Conservation (phyloP, 805 yeast species). For the Zygotorulaspora sp. region DNA sequence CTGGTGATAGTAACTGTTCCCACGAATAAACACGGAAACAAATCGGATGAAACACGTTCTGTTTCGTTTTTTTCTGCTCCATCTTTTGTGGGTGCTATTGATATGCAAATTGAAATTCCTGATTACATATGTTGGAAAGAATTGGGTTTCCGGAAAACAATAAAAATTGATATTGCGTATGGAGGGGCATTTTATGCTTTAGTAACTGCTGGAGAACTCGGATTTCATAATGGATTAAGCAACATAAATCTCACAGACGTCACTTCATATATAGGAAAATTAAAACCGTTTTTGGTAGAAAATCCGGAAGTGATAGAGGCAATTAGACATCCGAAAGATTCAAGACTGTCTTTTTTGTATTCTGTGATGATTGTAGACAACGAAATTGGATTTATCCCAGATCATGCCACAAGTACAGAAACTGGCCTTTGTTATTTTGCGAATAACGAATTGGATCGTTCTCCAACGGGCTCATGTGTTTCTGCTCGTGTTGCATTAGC, state of each 20-base stretch:
- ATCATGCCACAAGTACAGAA: background rate
- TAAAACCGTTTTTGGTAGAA: background rate
- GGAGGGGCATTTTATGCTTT: conserved; percentile 3
- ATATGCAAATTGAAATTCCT: conserved; percentile 1
- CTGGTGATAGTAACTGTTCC: background rate
- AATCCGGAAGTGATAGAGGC: conserved; percentile 1
- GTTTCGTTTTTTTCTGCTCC: conserved; percentile 2
- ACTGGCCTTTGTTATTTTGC: conserved; percentile 5
- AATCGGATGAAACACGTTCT: background rate
- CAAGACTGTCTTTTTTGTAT: conserved; percentile 1
- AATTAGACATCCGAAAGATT: background rate
- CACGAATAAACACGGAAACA: background rate
- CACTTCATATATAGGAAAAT: background rate
- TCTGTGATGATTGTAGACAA: conserved; percentile 1
- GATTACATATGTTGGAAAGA: background rate
- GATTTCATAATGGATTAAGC: conserved; percentile 1
- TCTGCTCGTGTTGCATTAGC: conserved; percentile 3
- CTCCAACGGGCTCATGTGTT: conserved; percentile 5
- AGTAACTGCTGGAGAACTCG: background rate
- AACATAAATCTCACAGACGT: background rate
- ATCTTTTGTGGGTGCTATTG: background rate
- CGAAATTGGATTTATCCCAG: conserved; percentile 1
- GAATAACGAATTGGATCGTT: conserved; percentile 5
- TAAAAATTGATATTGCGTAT: conserved; percentile 1
- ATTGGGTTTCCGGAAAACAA: background rate